These are phyloP conservation scores for Dissophora ornata DNA, from an alignment of 192 early-diverging fungal species.

Conservation along the genomic window DNA sequence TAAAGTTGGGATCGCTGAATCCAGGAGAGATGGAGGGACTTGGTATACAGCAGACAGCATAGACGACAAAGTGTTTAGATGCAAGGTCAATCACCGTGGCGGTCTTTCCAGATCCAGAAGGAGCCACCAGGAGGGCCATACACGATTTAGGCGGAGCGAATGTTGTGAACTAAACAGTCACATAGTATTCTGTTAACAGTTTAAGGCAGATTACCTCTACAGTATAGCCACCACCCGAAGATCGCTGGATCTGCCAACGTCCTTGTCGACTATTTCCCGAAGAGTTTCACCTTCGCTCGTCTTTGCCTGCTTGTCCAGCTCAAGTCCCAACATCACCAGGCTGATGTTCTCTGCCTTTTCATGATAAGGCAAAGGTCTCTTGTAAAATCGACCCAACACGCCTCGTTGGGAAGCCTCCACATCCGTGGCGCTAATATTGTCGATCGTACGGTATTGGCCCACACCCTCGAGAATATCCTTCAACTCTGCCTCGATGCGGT, in stretches of 20 bases:
- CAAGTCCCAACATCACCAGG: slow-evolving; percentile 27
- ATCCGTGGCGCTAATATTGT: slow-evolving; percentile 13
- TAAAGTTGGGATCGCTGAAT: slow-evolving; percentile 32
- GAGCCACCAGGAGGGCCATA: no score
- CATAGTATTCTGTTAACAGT: no score
- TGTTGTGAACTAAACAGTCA: no score
- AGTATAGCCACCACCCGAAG: no score
- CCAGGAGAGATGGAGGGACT: neutral
- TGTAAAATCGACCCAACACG: slow-evolving; percentile 7
- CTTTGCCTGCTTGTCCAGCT: slow-evolving; percentile 25
- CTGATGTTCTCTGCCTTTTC: neutral
- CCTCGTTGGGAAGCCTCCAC: slow-evolving; percentile 12
- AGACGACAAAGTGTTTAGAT: slow-evolving; percentile 42
- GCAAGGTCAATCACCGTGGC: slow-evolving; percentile 31
- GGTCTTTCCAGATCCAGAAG: slow-evolving; percentile 53
- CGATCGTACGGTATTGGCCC: no score
- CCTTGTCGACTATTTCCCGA: slow-evolving; percentile 5
- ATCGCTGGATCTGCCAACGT: slow-evolving; percentile 13
- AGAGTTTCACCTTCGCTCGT: slow-evolving; percentile 18
- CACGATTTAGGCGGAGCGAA: no score
- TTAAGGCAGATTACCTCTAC: no score
- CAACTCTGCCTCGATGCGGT: no score
- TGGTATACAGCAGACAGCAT: slow-evolving; percentile 12
- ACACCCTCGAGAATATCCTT: no score
- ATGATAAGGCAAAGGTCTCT: slow-evolving; percentile 19